phyloP scores from a whole-genome alignment of 345 rosid species.

The Camelina hispida region DNA sequence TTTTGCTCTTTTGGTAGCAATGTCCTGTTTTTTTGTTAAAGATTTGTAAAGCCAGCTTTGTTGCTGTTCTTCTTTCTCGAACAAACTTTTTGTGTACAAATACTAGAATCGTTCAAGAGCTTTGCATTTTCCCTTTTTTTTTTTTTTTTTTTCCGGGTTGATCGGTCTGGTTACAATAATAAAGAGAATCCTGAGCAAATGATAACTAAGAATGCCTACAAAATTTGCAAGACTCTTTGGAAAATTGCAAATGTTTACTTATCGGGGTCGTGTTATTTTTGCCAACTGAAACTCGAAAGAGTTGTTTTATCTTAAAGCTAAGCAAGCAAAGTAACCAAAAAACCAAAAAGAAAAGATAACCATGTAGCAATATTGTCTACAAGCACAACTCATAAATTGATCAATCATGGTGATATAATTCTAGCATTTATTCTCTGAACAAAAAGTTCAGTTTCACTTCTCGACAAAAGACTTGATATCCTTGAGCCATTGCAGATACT shows the following conservation, averaged over 20 bases:
- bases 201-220: not conserved
- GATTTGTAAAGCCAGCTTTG: slow-evolving; percentile 34
- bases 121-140: not conserved
- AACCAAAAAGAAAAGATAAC: not conserved
- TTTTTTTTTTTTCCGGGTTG: not conserved
- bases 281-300: not conserved
- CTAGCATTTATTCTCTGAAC: slow-evolving; percentile 15
- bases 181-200: not conserved
- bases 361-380: not conserved
- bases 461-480: slow-evolving; percentile 59
- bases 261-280: not conserved
- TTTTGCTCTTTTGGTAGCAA: slow-evolving; percentile 6
- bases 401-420: slow-evolving; percentile 4
- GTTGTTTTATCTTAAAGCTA: too few species aligned
- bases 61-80: slow-evolving; percentile 4
- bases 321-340: not conserved
- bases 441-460: slow-evolving; percentile 37
- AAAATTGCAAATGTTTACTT: not conserved
- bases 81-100: slow-evolving; percentile 5
- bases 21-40: not conserved
- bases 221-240: not conserved
- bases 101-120: slow-evolving; percentile 8
- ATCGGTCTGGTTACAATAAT: not conserved
- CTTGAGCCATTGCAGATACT: slow-evolving; percentile 63
- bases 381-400: not conserved